Base-by-base conservation (phyloP, 164 flowering plant genomes). In the Sextonia rubra region DNA sequence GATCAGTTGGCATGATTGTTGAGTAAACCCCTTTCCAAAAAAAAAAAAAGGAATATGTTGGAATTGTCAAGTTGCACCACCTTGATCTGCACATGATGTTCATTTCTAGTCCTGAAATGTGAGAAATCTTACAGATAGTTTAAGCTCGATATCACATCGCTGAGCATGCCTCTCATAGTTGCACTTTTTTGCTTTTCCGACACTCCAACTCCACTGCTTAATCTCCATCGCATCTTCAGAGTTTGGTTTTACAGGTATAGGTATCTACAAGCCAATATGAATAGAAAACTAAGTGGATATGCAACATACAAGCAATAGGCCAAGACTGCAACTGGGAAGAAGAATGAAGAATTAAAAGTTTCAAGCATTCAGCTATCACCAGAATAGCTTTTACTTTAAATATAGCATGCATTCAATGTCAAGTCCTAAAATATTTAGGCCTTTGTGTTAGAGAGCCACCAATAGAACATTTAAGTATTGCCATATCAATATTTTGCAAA, bases 141-240 rank as follows among this genome's bases (percentile, higher is more conserved):
- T 94, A 71, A 94, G 89, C 72, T 94, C 99, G 32, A 72, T 80
- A 77, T 94, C 97, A 86, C 98, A 91, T 76, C 97, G 82, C 82
- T 72, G 88, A 62, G 99, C 80, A 86, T 92, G 92, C 83, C 87
- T 80, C 88, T 94, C 99, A 75, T 73, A 83, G 75, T 94, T 94
- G 30, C 80, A 80, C 86, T 92, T 94, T 73, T 82, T 90, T 64
- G 88, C 96, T 73, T 88, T 91, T 63, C 85, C 79, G 71, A 80
- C 78, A 71, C 78, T 83, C 94, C 89, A 85, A 73, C 79, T 90
- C 98, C 98, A 94, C 65, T 76, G 70, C 66, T 86, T 83, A 68
- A 91, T 74, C 80, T 90, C 89, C n/a, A 72, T 47, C 47, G 66
- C 65, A 76, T 90, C 96, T 60, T 89, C 93, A 17, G 86, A 77